Conservation (phyloP, 176 grass and related monocot genomes). For the Olyra latifolia region DNA sequence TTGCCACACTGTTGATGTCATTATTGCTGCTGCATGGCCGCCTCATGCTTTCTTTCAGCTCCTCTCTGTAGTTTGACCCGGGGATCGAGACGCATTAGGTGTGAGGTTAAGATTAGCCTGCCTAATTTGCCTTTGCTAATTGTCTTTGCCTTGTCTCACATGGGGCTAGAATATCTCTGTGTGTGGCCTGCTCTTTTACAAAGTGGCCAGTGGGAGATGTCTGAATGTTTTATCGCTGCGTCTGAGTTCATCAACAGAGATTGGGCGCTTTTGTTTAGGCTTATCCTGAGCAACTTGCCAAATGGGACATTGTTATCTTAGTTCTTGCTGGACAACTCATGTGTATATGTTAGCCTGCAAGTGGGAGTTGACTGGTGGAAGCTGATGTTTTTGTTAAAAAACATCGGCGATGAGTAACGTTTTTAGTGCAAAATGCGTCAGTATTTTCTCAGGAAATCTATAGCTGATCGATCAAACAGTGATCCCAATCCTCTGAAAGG, state of each 20-base stretch:
- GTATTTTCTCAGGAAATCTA: background rate
- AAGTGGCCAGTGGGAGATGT: constrained; percentile 34
- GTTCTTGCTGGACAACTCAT: background rate
- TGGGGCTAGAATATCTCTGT: constrained; percentile 42
- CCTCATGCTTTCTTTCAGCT: background rate
- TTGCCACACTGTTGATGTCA: constrained; percentile 25
- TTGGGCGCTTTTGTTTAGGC: constrained; percentile 26
- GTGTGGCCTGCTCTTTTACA: constrained; percentile 5
- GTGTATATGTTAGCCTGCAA: background rate
- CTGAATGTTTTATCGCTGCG: constrained; percentile 41
- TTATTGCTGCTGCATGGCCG: constrained; percentile 29
- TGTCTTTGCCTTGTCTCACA: constrained; percentile 28
- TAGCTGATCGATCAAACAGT: background rate
- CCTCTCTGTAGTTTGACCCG: constrained; percentile 31
- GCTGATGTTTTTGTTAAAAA: background rate
- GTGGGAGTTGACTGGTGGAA: constrained; percentile 26
- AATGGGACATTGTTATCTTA: background rate
- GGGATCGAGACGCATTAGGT: constrained; percentile 21
- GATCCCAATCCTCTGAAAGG: background rate
- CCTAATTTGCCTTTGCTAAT: background rate
- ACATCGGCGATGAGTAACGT: background rate
- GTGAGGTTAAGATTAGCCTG: constrained; percentile 13
- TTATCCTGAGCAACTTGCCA: constrained; percentile 38
- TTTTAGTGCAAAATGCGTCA: background rate
- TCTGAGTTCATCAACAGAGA: background rate